phyloP scores from a whole-genome alignment of 768 basidiomycete species.

The Termitomyces sp. region DNA sequence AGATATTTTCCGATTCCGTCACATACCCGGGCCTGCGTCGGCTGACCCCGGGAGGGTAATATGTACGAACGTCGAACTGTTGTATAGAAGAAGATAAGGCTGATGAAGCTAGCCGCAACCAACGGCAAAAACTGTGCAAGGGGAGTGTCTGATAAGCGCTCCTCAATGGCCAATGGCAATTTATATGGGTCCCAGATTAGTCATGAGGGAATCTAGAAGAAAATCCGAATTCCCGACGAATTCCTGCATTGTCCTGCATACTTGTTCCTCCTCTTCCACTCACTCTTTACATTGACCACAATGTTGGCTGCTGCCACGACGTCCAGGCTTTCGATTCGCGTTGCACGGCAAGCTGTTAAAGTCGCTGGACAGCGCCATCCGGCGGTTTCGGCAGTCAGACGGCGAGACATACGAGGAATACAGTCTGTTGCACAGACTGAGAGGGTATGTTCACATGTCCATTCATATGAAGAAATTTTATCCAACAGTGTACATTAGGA shows the following conservation, averaged over 20 bases:
- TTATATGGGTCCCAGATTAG: constrained; percentile 11
- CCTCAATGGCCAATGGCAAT: constrained; percentile 12
- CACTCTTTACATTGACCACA: constrained; percentile 7
- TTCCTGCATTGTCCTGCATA: constrained; percentile 5
- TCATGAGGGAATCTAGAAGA: constrained; percentile 17
- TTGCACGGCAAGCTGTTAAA: constrained; percentile 42
- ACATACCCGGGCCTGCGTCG: neutral
- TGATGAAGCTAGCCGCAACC: constrained; percentile 14
- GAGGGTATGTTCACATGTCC: constrained; percentile 43
- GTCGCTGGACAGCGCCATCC: constrained; percentile 48
- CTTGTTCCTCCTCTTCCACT: constrained; percentile 11
- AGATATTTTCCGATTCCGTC: neutral
- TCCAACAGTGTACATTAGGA: constrained; percentile 53
- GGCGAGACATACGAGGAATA: constrained; percentile 37
- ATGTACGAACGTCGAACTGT: too few relatives aligned
- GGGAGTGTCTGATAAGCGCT: constrained; percentile 17
- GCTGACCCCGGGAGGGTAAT: neutral
- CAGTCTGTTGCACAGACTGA: constrained; percentile 73
- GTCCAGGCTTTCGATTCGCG: constrained; percentile 30
- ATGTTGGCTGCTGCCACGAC: constrained; percentile 35
- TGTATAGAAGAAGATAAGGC: constrained; percentile 2
- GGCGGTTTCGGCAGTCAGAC: constrained; percentile 36
- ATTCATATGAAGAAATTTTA: neutral
- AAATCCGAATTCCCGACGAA: constrained; percentile 13
- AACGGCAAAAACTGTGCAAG: constrained; percentile 28